These are phyloP conservation scores for Syncephalastrum monosporum DNA, from an alignment of 371 early-diverging fungal genomes.

Conservation along the genomic window DNA sequence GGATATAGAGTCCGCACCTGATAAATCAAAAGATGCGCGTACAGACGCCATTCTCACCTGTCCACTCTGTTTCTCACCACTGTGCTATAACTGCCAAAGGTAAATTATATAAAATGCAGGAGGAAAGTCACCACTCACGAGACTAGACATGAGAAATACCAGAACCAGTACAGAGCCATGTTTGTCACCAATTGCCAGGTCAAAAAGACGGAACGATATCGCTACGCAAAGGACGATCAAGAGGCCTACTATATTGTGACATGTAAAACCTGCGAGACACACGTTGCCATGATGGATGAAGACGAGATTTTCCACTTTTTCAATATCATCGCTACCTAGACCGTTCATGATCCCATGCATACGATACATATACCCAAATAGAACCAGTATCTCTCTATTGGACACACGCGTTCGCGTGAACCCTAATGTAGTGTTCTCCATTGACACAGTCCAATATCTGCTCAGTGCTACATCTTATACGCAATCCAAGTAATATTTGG, in stretches of 20 bases:
- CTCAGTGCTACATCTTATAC: too few species aligned
- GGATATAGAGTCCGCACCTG: conserved; percentile 12
- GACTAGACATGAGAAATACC: conserved; percentile 57
- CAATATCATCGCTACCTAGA: conserved; percentile 53
- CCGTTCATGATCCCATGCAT: background rate
- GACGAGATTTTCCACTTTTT: conserved; percentile 77
- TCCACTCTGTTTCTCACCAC: conserved; percentile 63
- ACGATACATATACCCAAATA: background rate
- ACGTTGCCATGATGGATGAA: conserved; percentile 64
- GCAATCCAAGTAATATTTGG: too few species aligned
- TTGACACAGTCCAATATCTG: too few species aligned
- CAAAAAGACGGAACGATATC: conserved; percentile 35
- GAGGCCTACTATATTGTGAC: conserved; percentile 56
- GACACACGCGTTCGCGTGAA: too few species aligned
- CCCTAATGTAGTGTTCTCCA: too few species aligned
- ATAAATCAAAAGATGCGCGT: conserved; percentile 15
- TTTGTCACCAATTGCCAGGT: conserved; percentile 66
- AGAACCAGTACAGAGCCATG: conserved; percentile 71
- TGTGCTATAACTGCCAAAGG: conserved; percentile 52
- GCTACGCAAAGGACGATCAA: conserved; percentile 22
- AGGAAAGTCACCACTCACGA: background rate
- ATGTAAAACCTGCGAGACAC: conserved; percentile 64
- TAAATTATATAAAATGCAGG: conserved; percentile 1
- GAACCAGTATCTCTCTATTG: too few species aligned
- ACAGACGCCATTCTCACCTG: conserved; percentile 70